Percentiles rank a stretch among this genome's conserved stretches.
These are phyloP conservation scores for Fusarium albosuccineum DNA, from an alignment of 2,329 filamentous ascomycete genomes.

Conservation along the genomic window DNA sequence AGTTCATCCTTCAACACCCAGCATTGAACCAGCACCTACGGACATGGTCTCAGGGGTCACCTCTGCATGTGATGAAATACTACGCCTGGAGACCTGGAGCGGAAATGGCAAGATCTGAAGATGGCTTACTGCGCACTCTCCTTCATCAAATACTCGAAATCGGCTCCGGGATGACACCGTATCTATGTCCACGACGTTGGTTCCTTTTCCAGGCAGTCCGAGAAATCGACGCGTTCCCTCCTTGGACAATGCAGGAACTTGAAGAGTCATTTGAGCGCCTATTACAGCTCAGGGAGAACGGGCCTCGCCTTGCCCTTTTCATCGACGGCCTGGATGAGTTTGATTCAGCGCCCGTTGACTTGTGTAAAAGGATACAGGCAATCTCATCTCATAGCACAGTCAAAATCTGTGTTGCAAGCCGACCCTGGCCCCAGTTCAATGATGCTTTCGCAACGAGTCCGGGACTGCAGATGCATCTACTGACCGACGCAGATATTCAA, in stretches of 20 bases:
- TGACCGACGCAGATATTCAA: constrained; percentile 5
- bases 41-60: neutral
- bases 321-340: constrained; percentile 21
- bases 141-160: constrained; percentile 1
- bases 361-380: neutral
- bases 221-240: neutral
- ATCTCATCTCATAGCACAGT: neutral
- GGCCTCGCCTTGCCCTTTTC: constrained; percentile 1
- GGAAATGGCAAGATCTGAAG: neutral
- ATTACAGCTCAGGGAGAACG: neutral
- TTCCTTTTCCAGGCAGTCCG: neutral
- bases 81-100: constrained; percentile 15
- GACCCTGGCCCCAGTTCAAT: constrained; percentile 13
- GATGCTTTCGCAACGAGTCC: constrained; percentile 16
- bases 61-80: constrained; percentile 7
- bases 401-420: constrained; percentile 20
- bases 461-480: constrained; percentile 5
- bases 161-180: neutral
- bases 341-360: neutral
- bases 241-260: constrained; percentile 10
- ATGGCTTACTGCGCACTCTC: neutral
- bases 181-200: neutral
- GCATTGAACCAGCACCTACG: neutral
- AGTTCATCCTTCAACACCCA: neutral
- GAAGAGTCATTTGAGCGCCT: constrained; percentile 1